phyloP scores from a whole-genome alignment of 495 filamentous ascomycete genomes.

The Talaromyces stipitatus region DNA sequence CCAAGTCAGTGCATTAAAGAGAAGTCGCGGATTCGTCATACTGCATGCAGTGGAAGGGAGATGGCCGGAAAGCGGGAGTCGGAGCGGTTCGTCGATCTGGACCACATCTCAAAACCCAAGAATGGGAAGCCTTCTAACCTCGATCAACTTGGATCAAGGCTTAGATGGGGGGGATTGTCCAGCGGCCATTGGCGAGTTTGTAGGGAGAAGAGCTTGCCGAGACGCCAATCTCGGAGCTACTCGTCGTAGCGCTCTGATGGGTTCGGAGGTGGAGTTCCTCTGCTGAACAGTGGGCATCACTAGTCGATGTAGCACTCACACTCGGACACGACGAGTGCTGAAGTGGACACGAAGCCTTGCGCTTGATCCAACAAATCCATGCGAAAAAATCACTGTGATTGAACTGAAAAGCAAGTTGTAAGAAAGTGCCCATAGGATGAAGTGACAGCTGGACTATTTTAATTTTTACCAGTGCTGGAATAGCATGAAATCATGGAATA shows the following conservation, averaged over 20 bases:
- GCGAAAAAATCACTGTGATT: too few relatives aligned
- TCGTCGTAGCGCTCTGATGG: neutral
- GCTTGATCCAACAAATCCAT: too few relatives aligned
- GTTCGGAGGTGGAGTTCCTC: neutral
- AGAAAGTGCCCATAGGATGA: too few relatives aligned
- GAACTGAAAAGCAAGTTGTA: too few relatives aligned
- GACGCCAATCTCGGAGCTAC: neutral
- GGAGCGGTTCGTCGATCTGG: constrained; percentile 3
- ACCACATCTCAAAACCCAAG: neutral
- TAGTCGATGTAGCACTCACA: too few relatives aligned
- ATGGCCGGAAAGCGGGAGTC: constrained; percentile 1
- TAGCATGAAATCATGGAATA: too few relatives aligned
- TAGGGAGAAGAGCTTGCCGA: neutral
- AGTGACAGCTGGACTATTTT: too few relatives aligned
- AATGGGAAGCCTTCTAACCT: neutral
- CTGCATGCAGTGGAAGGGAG: neutral
- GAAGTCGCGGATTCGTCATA: neutral
- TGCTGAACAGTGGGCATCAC: neutral
- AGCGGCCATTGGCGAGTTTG: neutral
- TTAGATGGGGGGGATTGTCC: neutral
- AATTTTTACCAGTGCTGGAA: too few relatives aligned
- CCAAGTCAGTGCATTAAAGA: neutral
- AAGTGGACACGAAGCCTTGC: neutral
- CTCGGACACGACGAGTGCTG: too few relatives aligned
- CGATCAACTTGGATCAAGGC: neutral